A percentile compares a stretch with the other conserved stretches of the same genome.
Conservation (phyloP, 306 rosid species). For the Canavalia gladiata region DNA sequence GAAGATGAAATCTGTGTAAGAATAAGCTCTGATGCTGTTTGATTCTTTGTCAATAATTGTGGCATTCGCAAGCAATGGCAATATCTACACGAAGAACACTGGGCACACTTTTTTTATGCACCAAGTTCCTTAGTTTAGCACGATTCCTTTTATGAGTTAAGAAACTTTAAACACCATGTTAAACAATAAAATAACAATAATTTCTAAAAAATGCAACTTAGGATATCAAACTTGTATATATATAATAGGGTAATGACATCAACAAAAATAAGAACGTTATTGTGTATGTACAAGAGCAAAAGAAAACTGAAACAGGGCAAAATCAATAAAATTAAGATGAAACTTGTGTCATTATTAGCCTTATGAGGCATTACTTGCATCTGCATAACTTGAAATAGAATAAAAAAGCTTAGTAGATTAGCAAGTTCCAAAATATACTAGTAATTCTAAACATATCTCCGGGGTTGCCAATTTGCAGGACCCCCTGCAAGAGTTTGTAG, state of each 20-base stretch:
- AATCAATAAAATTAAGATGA: conserved; percentile 18
- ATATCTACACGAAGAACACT: not conserved
- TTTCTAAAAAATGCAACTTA: not conserved
- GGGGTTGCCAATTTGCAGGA: conserved; percentile 37
- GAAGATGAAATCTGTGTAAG: not conserved
- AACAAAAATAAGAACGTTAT: not conserved
- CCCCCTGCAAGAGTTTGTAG: conserved; percentile 47
- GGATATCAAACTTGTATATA: not conserved
- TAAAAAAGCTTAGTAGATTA: not conserved
- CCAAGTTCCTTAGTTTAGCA: conserved; percentile 9
- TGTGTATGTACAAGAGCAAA: not conserved
- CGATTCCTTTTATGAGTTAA: not conserved
- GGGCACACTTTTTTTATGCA: not conserved
- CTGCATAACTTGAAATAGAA: conserved; percentile 34
- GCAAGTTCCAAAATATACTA: not conserved
- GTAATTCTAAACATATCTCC: conserved; percentile 48
- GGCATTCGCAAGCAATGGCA: not conserved
- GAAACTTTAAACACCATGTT: conserved; percentile 4
- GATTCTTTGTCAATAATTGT: not conserved
- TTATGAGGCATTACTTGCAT: conserved; percentile 32
- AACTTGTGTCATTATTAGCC: conserved; percentile 40
- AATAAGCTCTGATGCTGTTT: not conserved
- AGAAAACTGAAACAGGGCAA: not conserved
- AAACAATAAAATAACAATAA: not conserved
- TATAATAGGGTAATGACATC: not conserved